These are phyloP conservation scores for Zasmidium citrigriseum DNA, from an alignment of 2,329 filamentous ascomycete species.

Conservation along the genomic window DNA sequence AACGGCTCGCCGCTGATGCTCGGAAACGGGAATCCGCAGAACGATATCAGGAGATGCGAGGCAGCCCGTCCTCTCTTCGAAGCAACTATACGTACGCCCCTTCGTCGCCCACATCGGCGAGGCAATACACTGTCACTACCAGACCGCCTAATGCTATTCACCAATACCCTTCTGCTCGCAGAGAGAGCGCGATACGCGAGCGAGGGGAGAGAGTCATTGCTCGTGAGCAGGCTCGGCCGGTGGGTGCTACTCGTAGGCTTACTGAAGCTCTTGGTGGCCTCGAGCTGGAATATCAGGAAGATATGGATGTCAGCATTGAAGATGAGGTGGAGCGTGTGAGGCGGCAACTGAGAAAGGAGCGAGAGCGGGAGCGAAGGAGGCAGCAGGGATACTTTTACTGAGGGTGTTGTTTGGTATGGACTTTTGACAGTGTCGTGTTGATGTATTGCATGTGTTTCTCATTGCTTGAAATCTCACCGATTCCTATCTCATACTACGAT, in stretches of 20 bases:
- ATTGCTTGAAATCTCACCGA: no score
- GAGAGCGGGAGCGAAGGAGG: background rate
- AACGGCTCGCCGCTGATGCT: background rate
- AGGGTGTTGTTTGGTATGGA: no score
- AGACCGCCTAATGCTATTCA: background rate
- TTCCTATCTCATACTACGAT: no score
- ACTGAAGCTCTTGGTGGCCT: constrained; percentile 1
- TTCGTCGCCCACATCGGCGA: background rate
- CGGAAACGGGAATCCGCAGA: background rate
- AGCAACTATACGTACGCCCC: constrained; percentile 1
- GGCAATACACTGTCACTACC: background rate
- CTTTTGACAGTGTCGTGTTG: background rate
- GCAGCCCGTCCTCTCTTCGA: background rate
- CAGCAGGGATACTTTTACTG: background rate
- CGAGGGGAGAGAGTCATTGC: constrained; percentile 6
- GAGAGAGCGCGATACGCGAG: constrained; percentile 1
- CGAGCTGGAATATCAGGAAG: background rate
- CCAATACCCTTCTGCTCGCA: background rate
- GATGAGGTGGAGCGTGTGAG: background rate
- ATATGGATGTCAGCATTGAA: background rate
- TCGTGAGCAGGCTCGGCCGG: background rate
- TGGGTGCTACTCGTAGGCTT: background rate
- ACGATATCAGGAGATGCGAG: background rate
- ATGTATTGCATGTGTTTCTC: background rate
- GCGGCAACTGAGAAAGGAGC: background rate